These are phyloP conservation scores for Puccinia polysora DNA, from an alignment of 1,284 basidiomycete genomes.

Conservation along the genomic window DNA sequence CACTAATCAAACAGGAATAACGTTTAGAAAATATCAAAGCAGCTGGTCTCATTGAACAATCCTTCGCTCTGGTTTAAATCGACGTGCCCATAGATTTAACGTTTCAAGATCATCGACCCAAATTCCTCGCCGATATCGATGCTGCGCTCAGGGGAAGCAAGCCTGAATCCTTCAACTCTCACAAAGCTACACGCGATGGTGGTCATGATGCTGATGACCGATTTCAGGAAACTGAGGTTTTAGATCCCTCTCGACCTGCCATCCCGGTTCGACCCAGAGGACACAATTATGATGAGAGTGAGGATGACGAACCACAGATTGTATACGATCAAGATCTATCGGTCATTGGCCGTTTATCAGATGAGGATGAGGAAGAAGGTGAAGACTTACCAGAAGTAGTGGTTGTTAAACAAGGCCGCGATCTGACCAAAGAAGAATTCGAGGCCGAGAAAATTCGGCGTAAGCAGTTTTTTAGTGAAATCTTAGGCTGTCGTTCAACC, in stretches of 20 bases:
- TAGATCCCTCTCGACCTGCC: slow-evolving; percentile 41
- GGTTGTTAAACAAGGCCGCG: slow-evolving; percentile 34
- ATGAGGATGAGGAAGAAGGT: slow-evolving; percentile 36
- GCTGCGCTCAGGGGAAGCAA: slow-evolving; percentile 27
- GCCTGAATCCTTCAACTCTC: background rate
- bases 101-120: slow-evolving; percentile 38
- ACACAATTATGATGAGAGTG: slow-evolving; percentile 6
- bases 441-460: slow-evolving; percentile 40
- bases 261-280: slow-evolving; percentile 30
- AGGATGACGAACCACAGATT: slow-evolving; percentile 30
- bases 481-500: too few species aligned
- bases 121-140: slow-evolving; percentile 39
- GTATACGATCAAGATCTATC: slow-evolving; percentile 16
- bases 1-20: slow-evolving; percentile 1
- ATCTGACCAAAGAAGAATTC: slow-evolving; percentile 37
- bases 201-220: background rate
- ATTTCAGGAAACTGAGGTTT: slow-evolving; percentile 30
- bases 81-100: slow-evolving; percentile 40
- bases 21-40: background rate
- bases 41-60: slow-evolving; percentile 23
- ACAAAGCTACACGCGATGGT: background rate
- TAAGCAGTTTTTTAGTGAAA: slow-evolving; percentile 1
- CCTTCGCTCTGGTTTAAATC: slow-evolving; percentile 6
- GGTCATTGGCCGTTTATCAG: slow-evolving; percentile 22
- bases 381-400: slow-evolving; percentile 35